phyloP scores from a whole-genome alignment of 441 rosid genomes.

The Flueggea neowawraea region DNA sequence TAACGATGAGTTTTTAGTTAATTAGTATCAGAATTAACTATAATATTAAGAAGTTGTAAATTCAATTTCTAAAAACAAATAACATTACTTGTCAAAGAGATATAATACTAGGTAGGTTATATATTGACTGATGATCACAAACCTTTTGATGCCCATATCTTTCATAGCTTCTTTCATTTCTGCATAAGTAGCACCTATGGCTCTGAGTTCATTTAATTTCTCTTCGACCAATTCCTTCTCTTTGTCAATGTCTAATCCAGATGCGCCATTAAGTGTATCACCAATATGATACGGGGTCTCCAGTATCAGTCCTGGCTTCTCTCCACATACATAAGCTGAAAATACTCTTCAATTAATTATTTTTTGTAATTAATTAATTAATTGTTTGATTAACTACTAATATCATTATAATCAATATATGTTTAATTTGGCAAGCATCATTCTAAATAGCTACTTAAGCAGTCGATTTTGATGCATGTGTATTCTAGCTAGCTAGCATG shows the following conservation, averaged over 20 bases:
- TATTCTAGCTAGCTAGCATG: no score
- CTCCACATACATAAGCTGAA: slow-evolving; percentile 84
- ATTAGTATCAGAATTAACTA: no score
- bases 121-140: neutral
- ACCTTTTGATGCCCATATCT: slow-evolving; percentile 45
- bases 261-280: slow-evolving; percentile 55
- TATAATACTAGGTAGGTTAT: no score
- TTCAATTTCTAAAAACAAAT: no score
- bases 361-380: neutral
- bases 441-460: no score
- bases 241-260: slow-evolving; percentile 50
- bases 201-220: slow-evolving; percentile 45
- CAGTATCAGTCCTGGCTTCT: slow-evolving; percentile 48
- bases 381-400: neutral
- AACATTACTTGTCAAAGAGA: no score
- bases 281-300: slow-evolving; percentile 59
- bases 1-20: no score
- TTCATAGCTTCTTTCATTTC: slow-evolving; percentile 38
- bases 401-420: no score
- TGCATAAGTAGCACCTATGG: slow-evolving; percentile 39
- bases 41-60: no score
- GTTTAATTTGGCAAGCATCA: no score
- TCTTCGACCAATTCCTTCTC: slow-evolving; percentile 51
- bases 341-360: neutral
- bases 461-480: no score